Conservation (phyloP, 202 grass and related monocot species). For the Bolboschoenoplectus hybrid region DNA sequence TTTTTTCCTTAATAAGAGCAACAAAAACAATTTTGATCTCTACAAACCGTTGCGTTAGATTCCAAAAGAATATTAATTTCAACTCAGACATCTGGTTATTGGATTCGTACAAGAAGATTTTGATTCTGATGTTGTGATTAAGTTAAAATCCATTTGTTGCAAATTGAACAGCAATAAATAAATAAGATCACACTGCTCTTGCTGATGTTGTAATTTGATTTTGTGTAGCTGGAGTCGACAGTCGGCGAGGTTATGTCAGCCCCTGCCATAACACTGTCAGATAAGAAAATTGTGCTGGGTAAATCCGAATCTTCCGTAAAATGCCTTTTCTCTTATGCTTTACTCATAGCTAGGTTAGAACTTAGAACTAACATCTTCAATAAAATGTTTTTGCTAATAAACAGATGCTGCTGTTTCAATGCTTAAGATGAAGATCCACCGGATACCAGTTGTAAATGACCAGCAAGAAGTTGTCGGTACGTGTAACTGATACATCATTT, state of each 20-base stretch:
- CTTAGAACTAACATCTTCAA: background rate
- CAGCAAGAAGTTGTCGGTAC: constrained; percentile 63
- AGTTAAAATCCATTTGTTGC: background rate
- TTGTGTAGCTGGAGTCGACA: constrained; percentile 61
- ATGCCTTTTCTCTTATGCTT: background rate
- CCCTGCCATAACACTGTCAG: constrained; percentile 64
- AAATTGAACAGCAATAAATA: background rate
- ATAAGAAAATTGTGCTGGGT: constrained; percentile 76
- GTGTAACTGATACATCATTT: background rate
- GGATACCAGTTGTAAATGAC: constrained; percentile 72
- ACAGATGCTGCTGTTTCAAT: constrained; percentile 89
- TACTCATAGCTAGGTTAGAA: background rate
- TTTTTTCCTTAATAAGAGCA: background rate
- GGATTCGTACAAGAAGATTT: too few species aligned
- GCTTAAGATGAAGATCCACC: constrained; percentile 82
- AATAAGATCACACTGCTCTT: background rate
- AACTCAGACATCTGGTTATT: too few species aligned
- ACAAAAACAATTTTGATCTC: background rate
- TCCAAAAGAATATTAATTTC: background rate
- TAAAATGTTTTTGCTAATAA: background rate
- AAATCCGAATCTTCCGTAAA: constrained; percentile 26
- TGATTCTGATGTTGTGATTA: background rate
- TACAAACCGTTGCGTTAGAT: background rate
- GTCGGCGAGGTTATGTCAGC: constrained; percentile 78
- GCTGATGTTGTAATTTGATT: background rate